phyloP scores from a whole-genome alignment of 306 rosid species.

The Cyclanthera cordifolia region DNA sequence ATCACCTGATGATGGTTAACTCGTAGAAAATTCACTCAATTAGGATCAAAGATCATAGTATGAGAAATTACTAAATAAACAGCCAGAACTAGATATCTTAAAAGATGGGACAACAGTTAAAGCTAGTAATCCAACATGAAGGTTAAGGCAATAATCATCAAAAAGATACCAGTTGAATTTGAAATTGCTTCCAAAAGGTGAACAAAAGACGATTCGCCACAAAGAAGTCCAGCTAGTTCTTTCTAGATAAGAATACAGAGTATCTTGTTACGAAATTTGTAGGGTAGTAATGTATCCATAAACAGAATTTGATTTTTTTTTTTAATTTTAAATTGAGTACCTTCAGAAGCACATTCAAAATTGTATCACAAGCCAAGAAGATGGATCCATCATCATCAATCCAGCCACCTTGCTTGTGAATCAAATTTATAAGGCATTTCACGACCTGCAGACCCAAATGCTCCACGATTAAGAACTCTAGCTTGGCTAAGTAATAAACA shows the following conservation, averaged over 20 bases:
- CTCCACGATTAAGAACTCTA: background rate
- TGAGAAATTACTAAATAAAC: too few species aligned
- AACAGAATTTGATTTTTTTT: background rate
- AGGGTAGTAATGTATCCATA: background rate
- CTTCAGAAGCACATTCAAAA: conserved; percentile 71
- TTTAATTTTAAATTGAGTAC: conserved; percentile 20
- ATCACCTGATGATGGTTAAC: too few species aligned
- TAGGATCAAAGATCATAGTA: too few species aligned
- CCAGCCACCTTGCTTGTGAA: conserved; percentile 24
- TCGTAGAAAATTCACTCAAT: too few species aligned
- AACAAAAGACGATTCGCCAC: conserved; percentile 39
- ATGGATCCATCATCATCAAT: conserved; percentile 45
- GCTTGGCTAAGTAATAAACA: background rate
- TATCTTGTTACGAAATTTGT: conserved; percentile 15
- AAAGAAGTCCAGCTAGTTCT: conserved; percentile 31
- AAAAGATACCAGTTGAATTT: conserved; percentile 59
- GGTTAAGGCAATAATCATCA: background rate
- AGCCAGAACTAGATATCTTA: too few species aligned
- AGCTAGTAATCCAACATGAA: background rate
- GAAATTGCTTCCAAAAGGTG: conserved; percentile 59
- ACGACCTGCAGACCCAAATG: conserved; percentile 51
- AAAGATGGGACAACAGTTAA: background rate
- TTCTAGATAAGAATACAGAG: conserved; percentile 33
- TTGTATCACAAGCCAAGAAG: conserved; percentile 79
- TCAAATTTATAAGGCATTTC: conserved; percentile 56